Evolutionary conservation across 2,329 filamentous ascomycete species (phyloP), one percentile per base, ranked within the genome.

Genomic region (Neospermospora avenae): DNA sequence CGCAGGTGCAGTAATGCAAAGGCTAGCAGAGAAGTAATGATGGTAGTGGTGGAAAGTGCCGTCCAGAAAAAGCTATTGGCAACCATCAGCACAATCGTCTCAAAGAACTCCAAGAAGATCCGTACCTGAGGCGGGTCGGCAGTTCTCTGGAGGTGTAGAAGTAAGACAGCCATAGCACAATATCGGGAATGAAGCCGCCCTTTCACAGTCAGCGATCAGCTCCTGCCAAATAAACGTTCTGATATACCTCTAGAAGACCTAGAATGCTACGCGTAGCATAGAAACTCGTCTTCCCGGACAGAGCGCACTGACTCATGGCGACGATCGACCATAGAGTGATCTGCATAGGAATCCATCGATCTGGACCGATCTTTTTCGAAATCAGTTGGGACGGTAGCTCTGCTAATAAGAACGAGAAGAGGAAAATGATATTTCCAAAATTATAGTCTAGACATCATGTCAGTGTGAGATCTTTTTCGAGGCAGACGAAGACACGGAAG

Each of bases 131-230:
- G n/a, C 59, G 55, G 18, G 48, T 61, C 3, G 59, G 59, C 3
- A 61, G 48, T 51, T 61, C 59, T 55, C 80, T 80, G 0, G 84
- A 84, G 48, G 84, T 91, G 75, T 91, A 93, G 74, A 88, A 93
- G 72, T 92, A 92, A 3, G 84, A 86, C 4, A 91, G 77, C 73
- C 87, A 91, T 0, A 89, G 75, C 14, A 89, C 81, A 22, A 84
- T 83, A 61, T 85, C 84, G 0, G 84, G 83, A 53, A 87, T 86
- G 63, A 87, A 87, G 0, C 83, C 84, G 22, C 83, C 83, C 70
- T 82, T 42, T 13, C 55, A 0, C 24, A 31, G 41, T 60, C 28
- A 62, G 37, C 13, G 18, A 49, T 4, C n/a, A 18, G 8, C 34
- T 18, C 14, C 24, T 8, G 4, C 13, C n/a, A 18, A 25, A 2